Evolutionary conservation across 2,329 filamentous ascomycete species (phyloP).

Genomic region (Aaosphaeria arxii): DNA sequence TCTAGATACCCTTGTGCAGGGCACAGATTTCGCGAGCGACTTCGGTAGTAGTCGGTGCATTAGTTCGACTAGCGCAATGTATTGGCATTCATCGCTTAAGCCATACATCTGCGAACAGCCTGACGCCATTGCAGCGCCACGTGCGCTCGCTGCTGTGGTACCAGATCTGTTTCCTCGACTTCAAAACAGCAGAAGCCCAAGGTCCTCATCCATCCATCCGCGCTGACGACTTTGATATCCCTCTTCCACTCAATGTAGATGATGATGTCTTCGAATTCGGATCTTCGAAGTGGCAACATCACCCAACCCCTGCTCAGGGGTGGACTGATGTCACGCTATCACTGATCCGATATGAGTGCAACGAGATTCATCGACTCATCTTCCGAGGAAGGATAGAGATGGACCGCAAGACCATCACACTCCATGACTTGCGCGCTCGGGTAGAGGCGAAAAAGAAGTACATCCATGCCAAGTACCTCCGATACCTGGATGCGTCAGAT

Average conservation of each 20-base stretch:
- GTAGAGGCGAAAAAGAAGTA: conserved; percentile 34
- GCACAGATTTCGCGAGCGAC: conserved; percentile 38
- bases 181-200: conserved; percentile 38
- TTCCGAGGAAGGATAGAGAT: conserved; percentile 37
- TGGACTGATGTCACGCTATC: conserved; percentile 36
- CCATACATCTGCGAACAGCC: conserved; percentile 30
- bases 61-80: conserved; percentile 37
- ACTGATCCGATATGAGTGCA: conserved; percentile 36
- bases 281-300: conserved; percentile 31
- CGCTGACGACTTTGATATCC: conserved; percentile 36
- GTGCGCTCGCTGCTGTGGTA: conserved; percentile 37
- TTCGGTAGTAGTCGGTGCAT: conserved; percentile 36
- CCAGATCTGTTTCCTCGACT: conserved; percentile 38
- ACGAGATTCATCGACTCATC: conserved; percentile 36
- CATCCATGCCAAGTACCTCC: conserved; percentile 33
- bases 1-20: conserved; percentile 34
- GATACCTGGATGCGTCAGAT: conserved; percentile 28
- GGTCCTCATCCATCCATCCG: conserved; percentile 37
- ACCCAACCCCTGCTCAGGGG: conserved; percentile 24
- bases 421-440: conserved; percentile 33
- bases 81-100: conserved; percentile 37
- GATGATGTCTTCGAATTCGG: conserved; percentile 39
- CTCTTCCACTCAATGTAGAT: conserved; percentile 34
- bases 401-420: conserved; percentile 34
- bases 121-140: conserved; percentile 35